A percentile compares a stretch with the other conserved stretches of the same genome.
phyloP scores from a whole-genome alignment of 192 early-diverging fungal species.

The Umbelopsis isabellina region DNA sequence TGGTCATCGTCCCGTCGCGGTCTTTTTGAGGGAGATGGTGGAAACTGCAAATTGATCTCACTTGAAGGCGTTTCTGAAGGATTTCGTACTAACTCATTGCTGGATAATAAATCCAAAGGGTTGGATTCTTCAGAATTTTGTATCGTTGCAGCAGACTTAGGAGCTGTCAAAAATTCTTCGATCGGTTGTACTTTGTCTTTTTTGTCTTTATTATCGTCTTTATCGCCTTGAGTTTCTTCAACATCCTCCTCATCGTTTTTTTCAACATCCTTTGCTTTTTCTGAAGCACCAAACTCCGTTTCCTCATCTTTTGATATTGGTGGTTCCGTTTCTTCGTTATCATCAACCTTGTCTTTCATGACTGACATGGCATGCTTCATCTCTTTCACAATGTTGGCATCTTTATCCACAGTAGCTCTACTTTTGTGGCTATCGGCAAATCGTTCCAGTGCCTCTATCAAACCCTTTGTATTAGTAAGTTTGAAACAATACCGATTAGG shows the following conservation, averaged over 20 bases:
- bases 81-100: background rate
- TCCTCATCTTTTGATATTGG: background rate
- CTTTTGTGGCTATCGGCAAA: constrained; percentile 25
- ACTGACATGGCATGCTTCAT: constrained; percentile 30
- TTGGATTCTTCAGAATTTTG: background rate
- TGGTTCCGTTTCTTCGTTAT: background rate
- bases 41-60: constrained; percentile 14
- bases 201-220: background rate
- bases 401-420: constrained; percentile 15
- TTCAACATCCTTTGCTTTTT: background rate
- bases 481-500: background rate
- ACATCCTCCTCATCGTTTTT: background rate
- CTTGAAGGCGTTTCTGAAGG: constrained; percentile 8
- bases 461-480: background rate
- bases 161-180: background rate
- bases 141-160: background rate
- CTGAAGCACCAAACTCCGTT: background rate
- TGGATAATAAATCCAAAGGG: background rate
- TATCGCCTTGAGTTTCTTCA: background rate
- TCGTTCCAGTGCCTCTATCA: constrained; percentile 26
- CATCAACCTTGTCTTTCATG: constrained; percentile 6
- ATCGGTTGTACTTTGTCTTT: background rate
- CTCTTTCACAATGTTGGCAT: constrained; percentile 28
- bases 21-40: constrained; percentile 3
- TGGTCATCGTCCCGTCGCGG: constrained; percentile 11